Percentiles rank a stretch among this genome's conserved stretches.
These are phyloP conservation scores for Pseudocercospora pini-densiflorae DNA, from an alignment of 2,329 filamentous ascomycete genomes.

Conservation along the genomic window DNA sequence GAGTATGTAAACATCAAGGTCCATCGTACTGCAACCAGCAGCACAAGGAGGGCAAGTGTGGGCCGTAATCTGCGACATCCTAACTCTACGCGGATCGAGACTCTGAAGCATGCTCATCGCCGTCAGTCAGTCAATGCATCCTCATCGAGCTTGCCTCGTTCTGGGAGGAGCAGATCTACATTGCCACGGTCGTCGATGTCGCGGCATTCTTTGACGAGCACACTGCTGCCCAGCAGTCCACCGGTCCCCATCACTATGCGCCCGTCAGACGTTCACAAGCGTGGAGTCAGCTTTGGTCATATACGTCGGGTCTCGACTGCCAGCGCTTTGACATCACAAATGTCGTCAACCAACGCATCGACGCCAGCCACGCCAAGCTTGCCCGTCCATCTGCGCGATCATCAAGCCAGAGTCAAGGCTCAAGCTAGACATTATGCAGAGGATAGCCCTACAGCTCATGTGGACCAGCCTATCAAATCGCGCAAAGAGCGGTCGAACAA, in stretches of 20 bases:
- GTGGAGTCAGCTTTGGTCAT: slow-evolving; percentile 68
- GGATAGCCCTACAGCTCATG: slow-evolving; percentile 39
- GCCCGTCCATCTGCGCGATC: slow-evolving; percentile 32
- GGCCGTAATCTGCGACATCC: slow-evolving; percentile 46
- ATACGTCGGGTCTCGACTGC: slow-evolving; percentile 51
- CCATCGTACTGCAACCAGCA: slow-evolving; percentile 56
- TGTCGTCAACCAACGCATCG: slow-evolving; percentile 31
- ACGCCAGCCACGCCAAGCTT: slow-evolving; percentile 32
- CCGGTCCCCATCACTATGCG: slow-evolving; percentile 49
- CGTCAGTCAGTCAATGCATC: slow-evolving; percentile 35
- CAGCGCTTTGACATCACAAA: slow-evolving; percentile 44
- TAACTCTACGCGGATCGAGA: slow-evolving; percentile 48
- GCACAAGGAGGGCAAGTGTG: slow-evolving; percentile 43
- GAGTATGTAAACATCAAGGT: slow-evolving; percentile 72
- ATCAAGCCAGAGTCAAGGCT: slow-evolving; percentile 26
- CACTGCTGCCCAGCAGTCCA: slow-evolving; percentile 53
- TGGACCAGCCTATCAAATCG: slow-evolving; percentile 38
- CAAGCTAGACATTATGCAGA: slow-evolving; percentile 28
- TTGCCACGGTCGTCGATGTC: slow-evolving; percentile 43
- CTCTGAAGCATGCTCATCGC: slow-evolving; percentile 38
- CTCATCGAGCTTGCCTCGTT: slow-evolving; percentile 41
- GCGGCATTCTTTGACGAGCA: slow-evolving; percentile 51
- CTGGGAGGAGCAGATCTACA: slow-evolving; percentile 38
- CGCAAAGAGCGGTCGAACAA: slow-evolving; percentile 40
- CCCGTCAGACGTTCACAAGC: slow-evolving; percentile 60